Conservation (phyloP, 495 filamentous ascomycete genomes). For the Monascus purpureus region DNA sequence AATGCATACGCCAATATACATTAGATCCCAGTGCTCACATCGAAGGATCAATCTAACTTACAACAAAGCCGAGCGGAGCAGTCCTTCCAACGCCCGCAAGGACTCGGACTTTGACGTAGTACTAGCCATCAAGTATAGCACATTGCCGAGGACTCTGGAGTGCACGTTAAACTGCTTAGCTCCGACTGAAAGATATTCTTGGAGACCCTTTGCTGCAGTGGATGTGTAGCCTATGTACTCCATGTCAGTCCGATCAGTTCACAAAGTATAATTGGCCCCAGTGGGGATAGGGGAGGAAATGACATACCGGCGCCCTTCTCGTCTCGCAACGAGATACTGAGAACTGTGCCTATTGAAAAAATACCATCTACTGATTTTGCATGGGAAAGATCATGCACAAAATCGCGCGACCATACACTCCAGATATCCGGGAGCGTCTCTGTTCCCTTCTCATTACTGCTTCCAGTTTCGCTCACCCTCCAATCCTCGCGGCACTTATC, state of each 20-base stretch:
- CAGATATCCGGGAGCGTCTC: slow-evolving; percentile 26
- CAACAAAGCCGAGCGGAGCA: slow-evolving; percentile 7
- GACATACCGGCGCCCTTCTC: slow-evolving; percentile 29
- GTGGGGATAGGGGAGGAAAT: background rate
- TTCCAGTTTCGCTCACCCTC: slow-evolving; percentile 7
- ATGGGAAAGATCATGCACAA: slow-evolving; percentile 42
- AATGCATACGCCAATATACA: no score
- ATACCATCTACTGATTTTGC: slow-evolving; percentile 41
- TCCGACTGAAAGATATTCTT: slow-evolving; percentile 33
- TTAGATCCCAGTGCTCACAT: no score
- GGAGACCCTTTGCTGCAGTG: slow-evolving; percentile 45
- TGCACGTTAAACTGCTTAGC: slow-evolving; percentile 44
- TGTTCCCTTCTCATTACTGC: background rate
- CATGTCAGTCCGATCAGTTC: slow-evolving; percentile 7
- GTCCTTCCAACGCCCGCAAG: slow-evolving; percentile 31
- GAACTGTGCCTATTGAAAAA: slow-evolving; percentile 56
- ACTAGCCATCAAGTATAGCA: slow-evolving; percentile 65
- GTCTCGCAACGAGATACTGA: slow-evolving; percentile 47
- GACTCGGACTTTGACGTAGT: slow-evolving; percentile 40
- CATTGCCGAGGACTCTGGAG: slow-evolving; percentile 60
- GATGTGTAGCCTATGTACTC: slow-evolving; percentile 46
- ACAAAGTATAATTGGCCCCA: background rate
- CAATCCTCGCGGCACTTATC: slow-evolving; percentile 29
- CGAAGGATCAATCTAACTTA: no score
- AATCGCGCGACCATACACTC: slow-evolving; percentile 51